phyloP scores from a whole-genome alignment of 345 rosid genomes.

The Hibiscus syriacus region DNA sequence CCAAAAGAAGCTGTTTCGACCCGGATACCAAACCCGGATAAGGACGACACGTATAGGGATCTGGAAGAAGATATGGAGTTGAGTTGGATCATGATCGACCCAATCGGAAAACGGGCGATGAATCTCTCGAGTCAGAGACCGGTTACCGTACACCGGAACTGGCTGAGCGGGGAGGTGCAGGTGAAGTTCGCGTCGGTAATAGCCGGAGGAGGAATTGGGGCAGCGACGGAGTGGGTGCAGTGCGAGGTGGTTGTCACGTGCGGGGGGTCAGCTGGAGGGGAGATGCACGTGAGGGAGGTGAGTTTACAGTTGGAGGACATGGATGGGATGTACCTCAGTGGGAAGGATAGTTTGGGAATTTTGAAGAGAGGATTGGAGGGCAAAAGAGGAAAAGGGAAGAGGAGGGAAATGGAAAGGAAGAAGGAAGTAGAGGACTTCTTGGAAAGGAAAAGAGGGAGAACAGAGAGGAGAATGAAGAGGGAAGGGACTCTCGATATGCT shows the following conservation, averaged over 20 bases:
- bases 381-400: constrained; percentile 30
- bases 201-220: constrained; percentile 18
- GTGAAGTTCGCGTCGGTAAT: constrained; percentile 37
- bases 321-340: constrained; percentile 59
- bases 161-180: constrained; percentile 71
- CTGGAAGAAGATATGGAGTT: constrained; percentile 37
- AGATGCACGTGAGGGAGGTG: constrained; percentile 66
- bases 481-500: constrained; percentile 50
- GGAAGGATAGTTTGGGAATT: constrained; percentile 57
- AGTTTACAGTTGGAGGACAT: constrained; percentile 57
- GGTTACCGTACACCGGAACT: constrained; percentile 59
- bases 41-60: constrained; percentile 30
- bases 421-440: constrained; percentile 30
- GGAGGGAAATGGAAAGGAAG: constrained; percentile 25
- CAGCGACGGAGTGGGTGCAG: constrained; percentile 28
- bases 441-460: constrained; percentile 44
- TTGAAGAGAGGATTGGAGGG: constrained; percentile 37
- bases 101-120: constrained; percentile 40
- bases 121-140: constrained; percentile 58
- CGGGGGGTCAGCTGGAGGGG: constrained; percentile 35
- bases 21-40: constrained; percentile 26
- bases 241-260: constrained; percentile 54
- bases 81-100: constrained; percentile 75
- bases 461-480: constrained; percentile 33
- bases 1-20: constrained; percentile 54